These are phyloP conservation scores for Thyridium curvatum DNA, from an alignment of 2,329 filamentous ascomycete species.

Conservation along the genomic window DNA sequence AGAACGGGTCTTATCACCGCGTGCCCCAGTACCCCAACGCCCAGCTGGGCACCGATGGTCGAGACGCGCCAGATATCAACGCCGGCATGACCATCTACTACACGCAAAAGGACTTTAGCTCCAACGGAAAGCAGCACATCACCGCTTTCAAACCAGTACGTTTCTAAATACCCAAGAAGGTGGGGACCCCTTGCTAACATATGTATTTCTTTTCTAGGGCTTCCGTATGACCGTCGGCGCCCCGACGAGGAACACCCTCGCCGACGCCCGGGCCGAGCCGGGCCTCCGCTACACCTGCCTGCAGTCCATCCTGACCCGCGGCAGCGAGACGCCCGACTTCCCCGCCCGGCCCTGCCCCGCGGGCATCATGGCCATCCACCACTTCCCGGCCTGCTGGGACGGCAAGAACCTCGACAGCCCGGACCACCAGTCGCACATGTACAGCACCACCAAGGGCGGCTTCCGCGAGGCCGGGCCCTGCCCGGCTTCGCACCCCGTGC, in stretches of 20 bases:
- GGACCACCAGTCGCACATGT: conserved; percentile 30
- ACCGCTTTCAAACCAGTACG: conserved; percentile 9
- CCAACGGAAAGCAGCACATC: conserved; percentile 7
- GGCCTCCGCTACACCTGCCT: conserved; percentile 22
- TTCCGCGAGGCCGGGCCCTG: conserved; percentile 4
- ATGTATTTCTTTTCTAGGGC: conserved; percentile 1
- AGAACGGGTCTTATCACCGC: conserved; percentile 9
- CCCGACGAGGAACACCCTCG: conserved; percentile 6
- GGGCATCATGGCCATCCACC: conserved; percentile 30
- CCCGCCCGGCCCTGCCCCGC: conserved; percentile 24
- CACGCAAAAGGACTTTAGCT: conserved; percentile 7
- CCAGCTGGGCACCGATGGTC: conserved; percentile 3
- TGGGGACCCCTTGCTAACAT: too few species aligned
- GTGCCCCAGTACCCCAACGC: conserved; percentile 10
- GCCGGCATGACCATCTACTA: conserved; percentile 12
- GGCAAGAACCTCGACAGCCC: conserved; percentile 31
- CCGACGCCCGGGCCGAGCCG: background rate
- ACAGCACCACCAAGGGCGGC: conserved; percentile 3
- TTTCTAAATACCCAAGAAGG: too few species aligned
- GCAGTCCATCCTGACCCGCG: conserved; percentile 25
- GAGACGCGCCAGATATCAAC: conserved; percentile 1
- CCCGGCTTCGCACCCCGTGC: conserved; percentile 5
- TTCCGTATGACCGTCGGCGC: conserved; percentile 6
- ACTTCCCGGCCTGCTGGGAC: conserved; percentile 23
- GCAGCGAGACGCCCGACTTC: conserved; percentile 27